Conservation (phyloP, 2,329 filamentous ascomycete genomes). For the Coniochaeta sp. region DNA sequence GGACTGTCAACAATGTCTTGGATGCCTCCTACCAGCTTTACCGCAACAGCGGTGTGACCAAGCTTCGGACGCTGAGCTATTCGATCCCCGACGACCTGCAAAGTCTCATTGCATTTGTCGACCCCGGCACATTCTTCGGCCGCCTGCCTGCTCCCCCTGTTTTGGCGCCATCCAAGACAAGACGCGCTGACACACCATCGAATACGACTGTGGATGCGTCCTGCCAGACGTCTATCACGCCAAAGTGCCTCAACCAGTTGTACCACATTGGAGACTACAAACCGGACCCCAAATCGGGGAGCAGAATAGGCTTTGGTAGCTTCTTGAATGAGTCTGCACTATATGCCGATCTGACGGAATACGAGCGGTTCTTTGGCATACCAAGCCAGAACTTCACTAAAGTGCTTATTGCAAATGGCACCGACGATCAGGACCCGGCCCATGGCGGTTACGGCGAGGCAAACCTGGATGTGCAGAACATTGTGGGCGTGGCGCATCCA, state of each 20-base stretch:
- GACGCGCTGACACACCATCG: not conserved
- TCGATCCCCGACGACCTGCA: slow-evolving; percentile 4
- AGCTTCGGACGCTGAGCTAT: slow-evolving; percentile 5
- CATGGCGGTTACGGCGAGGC: slow-evolving; percentile 18
- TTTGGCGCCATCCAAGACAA: slow-evolving; percentile 1
- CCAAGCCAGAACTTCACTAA: slow-evolving; percentile 9
- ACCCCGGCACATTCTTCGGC: slow-evolving; percentile 4
- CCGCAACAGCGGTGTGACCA: slow-evolving; percentile 1
- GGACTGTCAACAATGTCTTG: not conserved
- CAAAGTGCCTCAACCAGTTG: slow-evolving; percentile 33
- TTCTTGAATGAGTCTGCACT: slow-evolving; percentile 37
- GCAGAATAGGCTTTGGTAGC: slow-evolving; percentile 34
- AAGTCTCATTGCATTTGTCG: not conserved
- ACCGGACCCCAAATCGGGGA: slow-evolving; percentile 29
- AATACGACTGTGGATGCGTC: slow-evolving; percentile 8
- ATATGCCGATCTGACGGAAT: slow-evolving; percentile 7
- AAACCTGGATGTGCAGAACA: slow-evolving; percentile 29
- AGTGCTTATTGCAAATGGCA: slow-evolving; percentile 4
- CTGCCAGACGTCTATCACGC: slow-evolving; percentile 26
- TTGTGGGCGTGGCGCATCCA: slow-evolving; percentile 23
- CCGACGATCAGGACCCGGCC: slow-evolving; percentile 3
- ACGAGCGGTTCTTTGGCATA: slow-evolving; percentile 5
- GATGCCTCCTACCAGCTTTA: slow-evolving; percentile 3
- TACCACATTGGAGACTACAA: slow-evolving; percentile 37
- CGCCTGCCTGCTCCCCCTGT: not conserved